These are phyloP conservation scores for Solanum appendiculatum DNA, from an alignment of 257 asterid species.

Conservation along the genomic window DNA sequence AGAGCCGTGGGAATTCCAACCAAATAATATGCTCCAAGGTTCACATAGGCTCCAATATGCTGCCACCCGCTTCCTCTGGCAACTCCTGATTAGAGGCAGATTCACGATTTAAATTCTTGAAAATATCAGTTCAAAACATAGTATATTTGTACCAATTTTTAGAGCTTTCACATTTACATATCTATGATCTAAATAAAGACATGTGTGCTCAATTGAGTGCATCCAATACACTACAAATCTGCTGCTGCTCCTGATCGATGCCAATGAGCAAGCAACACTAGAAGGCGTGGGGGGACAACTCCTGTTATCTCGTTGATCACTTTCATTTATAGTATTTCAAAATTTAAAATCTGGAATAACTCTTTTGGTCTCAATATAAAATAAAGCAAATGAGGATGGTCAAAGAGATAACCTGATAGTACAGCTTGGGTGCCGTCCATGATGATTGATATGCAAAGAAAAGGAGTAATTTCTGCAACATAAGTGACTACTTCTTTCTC, in stretches of 20 bases:
- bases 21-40: conserved; percentile 45
- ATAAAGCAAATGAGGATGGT: background rate
- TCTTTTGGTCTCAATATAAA: background rate
- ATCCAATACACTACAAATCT: background rate
- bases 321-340: background rate
- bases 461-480: conserved; percentile 49
- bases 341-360: background rate
- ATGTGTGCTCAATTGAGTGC: background rate
- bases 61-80: conserved; percentile 97
- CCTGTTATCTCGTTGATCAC: background rate
- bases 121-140: background rate
- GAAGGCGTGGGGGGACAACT: background rate
- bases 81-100: conserved; percentile 21
- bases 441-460: conserved; percentile 45
- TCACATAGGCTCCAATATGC: conserved; percentile 75
- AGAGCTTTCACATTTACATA: background rate
- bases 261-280: background rate
- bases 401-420: conserved; percentile 23
- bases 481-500: conserved; percentile 45
- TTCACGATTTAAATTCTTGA: background rate
- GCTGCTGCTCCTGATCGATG: conserved; percentile 17
- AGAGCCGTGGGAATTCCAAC: conserved; percentile 68
- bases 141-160: background rate
- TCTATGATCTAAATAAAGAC: background rate
- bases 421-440: conserved; percentile 55